Evolutionary conservation across 208 protist genomes (phyloP).

Genomic region (Trypanosoma platydactyli): DNA sequence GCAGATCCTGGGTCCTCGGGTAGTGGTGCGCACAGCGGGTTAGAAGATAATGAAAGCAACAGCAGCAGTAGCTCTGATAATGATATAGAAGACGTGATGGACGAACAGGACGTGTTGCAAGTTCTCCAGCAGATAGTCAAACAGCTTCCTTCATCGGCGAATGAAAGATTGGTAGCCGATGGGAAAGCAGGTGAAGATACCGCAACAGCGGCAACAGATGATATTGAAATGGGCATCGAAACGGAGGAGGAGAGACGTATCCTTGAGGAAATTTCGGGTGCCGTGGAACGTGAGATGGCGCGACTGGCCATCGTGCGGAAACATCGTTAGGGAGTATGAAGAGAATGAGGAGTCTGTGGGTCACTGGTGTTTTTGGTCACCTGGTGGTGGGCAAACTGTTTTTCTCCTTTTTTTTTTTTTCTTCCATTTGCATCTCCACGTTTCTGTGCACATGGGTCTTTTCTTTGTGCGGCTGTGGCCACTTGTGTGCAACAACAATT

Average conservation of each 20-base stretch:
- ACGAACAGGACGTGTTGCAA: constrained; percentile 6
- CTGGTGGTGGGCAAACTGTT: neutral
- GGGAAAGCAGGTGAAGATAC: neutral
- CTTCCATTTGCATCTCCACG: neutral
- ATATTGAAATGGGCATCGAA: constrained; percentile 12
- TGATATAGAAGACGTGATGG: constrained; percentile 8
- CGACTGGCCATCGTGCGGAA: constrained; percentile 52
- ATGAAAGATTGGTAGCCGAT: too few relatives aligned
- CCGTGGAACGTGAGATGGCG: constrained; percentile 53
- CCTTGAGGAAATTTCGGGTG: constrained; percentile 33
- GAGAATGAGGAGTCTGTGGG: too few relatives aligned
- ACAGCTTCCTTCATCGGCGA: constrained; percentile 8
- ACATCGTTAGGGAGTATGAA: constrained; percentile 37
- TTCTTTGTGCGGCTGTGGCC: neutral
- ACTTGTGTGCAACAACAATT: too few relatives aligned
- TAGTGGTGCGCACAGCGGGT: too few relatives aligned
- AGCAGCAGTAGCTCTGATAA: constrained; percentile 1
- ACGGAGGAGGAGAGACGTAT: constrained; percentile 36
- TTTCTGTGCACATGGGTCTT: neutral
- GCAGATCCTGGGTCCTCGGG: neutral
- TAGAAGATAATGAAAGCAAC: neutral
- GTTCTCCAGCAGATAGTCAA: neutral
- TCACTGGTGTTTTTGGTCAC: neutral
- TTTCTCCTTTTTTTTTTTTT: constrained; percentile 4
- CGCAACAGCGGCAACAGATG: neutral